Evolutionary conservation across 495 filamentous ascomycete genomes (phyloP).

Genomic region (Daldinia grandis): DNA sequence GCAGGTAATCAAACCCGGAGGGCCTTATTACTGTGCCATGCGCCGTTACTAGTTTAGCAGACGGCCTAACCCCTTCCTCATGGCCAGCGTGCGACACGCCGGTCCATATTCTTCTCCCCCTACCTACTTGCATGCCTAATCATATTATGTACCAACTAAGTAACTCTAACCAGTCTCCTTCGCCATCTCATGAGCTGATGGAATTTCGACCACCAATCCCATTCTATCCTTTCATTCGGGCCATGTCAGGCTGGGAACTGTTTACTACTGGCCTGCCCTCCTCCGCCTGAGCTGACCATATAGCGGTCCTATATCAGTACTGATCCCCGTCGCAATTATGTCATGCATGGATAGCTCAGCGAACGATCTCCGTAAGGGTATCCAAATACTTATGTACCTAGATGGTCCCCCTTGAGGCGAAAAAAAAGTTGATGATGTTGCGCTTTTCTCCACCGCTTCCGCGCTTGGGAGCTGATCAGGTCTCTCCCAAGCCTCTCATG

Average conservation of each 20-base stretch:
- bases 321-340: constrained; percentile 44
- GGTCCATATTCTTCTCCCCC: constrained; percentile 31
- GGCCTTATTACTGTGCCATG: constrained; percentile 39
- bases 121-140: constrained; percentile 33
- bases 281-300: constrained; percentile 30
- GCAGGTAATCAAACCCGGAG: constrained; percentile 39
- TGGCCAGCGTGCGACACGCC: constrained; percentile 31
- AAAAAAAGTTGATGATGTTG: constrained; percentile 32
- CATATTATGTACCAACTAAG: constrained; percentile 30
- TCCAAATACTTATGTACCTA: constrained; percentile 43
- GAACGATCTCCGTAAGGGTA: constrained; percentile 40
- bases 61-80: constrained; percentile 38
- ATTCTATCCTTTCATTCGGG: constrained; percentile 23
- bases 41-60: constrained; percentile 34
- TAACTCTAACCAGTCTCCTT: constrained; percentile 26
- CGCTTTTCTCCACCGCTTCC: constrained; percentile 42
- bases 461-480: constrained; percentile 30
- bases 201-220: constrained; percentile 26
- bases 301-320: constrained; percentile 29
- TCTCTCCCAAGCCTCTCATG: constrained; percentile 28
- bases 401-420: constrained; percentile 32
- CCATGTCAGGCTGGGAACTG: constrained; percentile 36
- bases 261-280: constrained; percentile 26
- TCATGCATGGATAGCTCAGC: constrained; percentile 40
- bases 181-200: constrained; percentile 36